Evolutionary conservation across 148 eudicot species (phyloP).

Genomic region (Gaultheria prostrata): DNA sequence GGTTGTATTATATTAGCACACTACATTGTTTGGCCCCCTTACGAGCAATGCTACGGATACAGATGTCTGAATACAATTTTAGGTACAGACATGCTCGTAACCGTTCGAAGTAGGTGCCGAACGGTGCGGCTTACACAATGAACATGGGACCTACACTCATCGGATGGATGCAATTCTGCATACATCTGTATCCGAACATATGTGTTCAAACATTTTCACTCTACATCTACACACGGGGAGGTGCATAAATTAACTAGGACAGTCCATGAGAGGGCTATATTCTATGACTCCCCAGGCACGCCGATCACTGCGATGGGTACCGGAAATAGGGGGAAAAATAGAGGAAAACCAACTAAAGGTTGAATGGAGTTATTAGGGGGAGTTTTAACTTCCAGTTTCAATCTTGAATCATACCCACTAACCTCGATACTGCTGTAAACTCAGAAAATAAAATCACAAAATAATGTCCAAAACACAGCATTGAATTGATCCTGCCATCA

Average conservation of each 20-base stretch:
- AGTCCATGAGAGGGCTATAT: background rate
- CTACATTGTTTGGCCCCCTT: background rate
- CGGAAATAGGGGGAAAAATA: background rate
- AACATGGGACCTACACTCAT: background rate
- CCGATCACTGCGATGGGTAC: slow-evolving; percentile 1
- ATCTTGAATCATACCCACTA: background rate
- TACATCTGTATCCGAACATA: background rate
- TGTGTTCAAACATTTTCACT: background rate
- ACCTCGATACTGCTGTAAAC: background rate
- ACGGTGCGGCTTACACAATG: background rate
- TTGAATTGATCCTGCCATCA: background rate
- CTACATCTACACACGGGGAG: background rate
- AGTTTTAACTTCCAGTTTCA: background rate
- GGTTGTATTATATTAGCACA: background rate
- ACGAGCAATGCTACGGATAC: background rate
- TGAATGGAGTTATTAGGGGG: background rate
- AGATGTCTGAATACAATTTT: too few species aligned
- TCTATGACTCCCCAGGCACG: background rate
- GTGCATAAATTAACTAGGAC: background rate
- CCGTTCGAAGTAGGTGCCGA: background rate
- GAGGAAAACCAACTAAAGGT: background rate
- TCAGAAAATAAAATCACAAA: background rate
- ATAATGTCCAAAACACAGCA: background rate
- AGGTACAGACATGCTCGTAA: background rate
- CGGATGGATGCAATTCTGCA: background rate